phyloP scores from a whole-genome alignment of 768 basidiomycete species.

The Termitomyces sp. region DNA sequence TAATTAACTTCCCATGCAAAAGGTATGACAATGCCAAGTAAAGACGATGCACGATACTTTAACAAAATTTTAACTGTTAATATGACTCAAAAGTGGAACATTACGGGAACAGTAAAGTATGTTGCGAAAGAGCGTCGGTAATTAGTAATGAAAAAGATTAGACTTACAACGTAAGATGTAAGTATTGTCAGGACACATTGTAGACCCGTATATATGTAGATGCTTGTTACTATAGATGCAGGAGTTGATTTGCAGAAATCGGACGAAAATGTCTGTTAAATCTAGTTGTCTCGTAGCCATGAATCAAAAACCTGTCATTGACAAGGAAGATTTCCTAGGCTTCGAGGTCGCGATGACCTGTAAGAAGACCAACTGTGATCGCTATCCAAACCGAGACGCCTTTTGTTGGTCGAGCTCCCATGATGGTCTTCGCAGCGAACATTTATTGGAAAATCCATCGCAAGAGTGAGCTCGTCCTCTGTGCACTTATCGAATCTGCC shows the following conservation, averaged over 20 bases:
- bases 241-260: not conserved
- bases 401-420: slow-evolving; percentile 4
- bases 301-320: not conserved
- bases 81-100: not conserved
- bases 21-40: not conserved
- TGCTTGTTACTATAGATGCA: not conserved
- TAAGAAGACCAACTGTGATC: slow-evolving; percentile 9
- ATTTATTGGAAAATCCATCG: slow-evolving; percentile 34
- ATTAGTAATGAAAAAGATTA: not conserved
- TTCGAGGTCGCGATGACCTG: slow-evolving; percentile 4
- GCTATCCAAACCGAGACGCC: slow-evolving; percentile 3
- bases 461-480: slow-evolving; percentile 38
- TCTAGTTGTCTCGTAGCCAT: not conserved
- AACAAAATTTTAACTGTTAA: too few relatives aligned
- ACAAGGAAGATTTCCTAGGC: slow-evolving; percentile 1
- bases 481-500: slow-evolving; percentile 14
- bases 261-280: not conserved
- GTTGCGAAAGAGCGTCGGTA: not conserved
- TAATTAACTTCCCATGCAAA: not conserved
- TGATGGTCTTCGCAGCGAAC: slow-evolving; percentile 9
- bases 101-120: not conserved
- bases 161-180: not conserved
- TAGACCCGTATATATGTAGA: not conserved
- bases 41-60: too few relatives aligned
- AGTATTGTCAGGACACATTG: not conserved